phyloP scores from a whole-genome alignment of 2,329 filamentous ascomycete species.

The Xylariaceae sp. region DNA sequence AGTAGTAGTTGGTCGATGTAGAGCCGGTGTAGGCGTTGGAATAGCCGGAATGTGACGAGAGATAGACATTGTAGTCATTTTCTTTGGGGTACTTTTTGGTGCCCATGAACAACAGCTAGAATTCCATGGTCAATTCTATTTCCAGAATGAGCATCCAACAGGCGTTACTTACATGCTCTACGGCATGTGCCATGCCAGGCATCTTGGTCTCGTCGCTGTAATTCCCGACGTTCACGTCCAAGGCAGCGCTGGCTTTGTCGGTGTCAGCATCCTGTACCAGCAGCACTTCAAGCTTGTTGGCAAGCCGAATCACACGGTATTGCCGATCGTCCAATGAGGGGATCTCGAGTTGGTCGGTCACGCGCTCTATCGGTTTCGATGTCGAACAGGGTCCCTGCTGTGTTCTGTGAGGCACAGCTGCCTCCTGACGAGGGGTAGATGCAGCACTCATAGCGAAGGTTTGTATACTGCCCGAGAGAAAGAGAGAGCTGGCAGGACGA shows the following conservation, averaged over 20 bases:
- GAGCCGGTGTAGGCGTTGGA: conserved; percentile 94
- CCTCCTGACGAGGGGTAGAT: conserved; percentile 23
- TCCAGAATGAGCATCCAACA: not conserved
- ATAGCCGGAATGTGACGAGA: conserved; percentile 82
- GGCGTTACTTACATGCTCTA: conserved; percentile 68
- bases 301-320: conserved; percentile 81
- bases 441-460: conserved; percentile 21
- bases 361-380: conserved; percentile 32
- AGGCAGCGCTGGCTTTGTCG: conserved; percentile 91
- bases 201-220: conserved; percentile 90
- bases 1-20: conserved; percentile 96
- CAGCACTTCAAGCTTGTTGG: conserved; percentile 85
- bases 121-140: conserved; percentile 10
- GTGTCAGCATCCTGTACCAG: conserved; percentile 92
- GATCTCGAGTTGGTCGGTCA: conserved; percentile 30
- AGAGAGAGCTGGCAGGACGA: conserved; percentile 6
- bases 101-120: conserved; percentile 86
- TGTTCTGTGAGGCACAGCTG: conserved; percentile 23
- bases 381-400: conserved; percentile 23
- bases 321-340: conserved; percentile 66
- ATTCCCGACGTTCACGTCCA: conserved; percentile 94
- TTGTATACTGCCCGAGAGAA: conserved; percentile 5
- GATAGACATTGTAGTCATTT: conserved; percentile 92
- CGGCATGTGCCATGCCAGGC: conserved; percentile 91
- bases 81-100: conserved; percentile 96